A percentile compares a stretch with the other conserved stretches of the same genome.
These are phyloP conservation scores for Paramarasmius palmivorus DNA, from an alignment of 1,284 basidiomycete genomes.

Conservation along the genomic window DNA sequence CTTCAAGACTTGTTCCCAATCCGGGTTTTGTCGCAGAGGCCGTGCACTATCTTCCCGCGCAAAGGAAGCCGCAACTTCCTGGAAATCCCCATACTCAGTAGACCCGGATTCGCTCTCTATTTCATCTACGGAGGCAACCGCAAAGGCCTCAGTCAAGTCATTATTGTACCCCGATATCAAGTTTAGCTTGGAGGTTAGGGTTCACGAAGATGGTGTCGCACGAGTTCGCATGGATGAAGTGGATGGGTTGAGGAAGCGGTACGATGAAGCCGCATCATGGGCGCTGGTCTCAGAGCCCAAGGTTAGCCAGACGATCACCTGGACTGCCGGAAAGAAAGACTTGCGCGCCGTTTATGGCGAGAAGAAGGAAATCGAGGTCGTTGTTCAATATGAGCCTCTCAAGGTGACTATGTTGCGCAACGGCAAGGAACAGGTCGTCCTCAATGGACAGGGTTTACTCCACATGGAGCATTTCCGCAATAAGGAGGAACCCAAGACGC, in stretches of 20 bases:
- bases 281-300: constrained; percentile 73
- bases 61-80: constrained; percentile 51
- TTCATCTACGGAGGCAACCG: constrained; percentile 54
- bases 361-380: constrained; percentile 63
- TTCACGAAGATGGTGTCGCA: constrained; percentile 84
- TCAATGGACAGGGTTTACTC: constrained; percentile 89
- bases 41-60: constrained; percentile 78
- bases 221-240: constrained; percentile 87
- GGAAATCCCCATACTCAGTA: constrained; percentile 85
- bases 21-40: constrained; percentile 89
- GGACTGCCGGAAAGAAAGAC: constrained; percentile 64
- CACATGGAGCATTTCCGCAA: constrained; percentile 98
- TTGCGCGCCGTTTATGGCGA: constrained; percentile 58
- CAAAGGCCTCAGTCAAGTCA: constrained; percentile 74
- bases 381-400: constrained; percentile 74
- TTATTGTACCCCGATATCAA: constrained; percentile 80
- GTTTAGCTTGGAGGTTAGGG: constrained; percentile 78
- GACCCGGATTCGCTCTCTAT: constrained; percentile 54
- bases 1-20: constrained; percentile 90
- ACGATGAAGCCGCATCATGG: constrained; percentile 90
- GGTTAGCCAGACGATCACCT: constrained; percentile 54
- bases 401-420: constrained; percentile 70
- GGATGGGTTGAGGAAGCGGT: constrained; percentile 73
- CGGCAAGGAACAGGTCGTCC: constrained; percentile 81
- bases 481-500: constrained; percentile 50